Conservation (phyloP, 2,329 filamentous ascomycete genomes). For the Hypoxylon sp. region DNA sequence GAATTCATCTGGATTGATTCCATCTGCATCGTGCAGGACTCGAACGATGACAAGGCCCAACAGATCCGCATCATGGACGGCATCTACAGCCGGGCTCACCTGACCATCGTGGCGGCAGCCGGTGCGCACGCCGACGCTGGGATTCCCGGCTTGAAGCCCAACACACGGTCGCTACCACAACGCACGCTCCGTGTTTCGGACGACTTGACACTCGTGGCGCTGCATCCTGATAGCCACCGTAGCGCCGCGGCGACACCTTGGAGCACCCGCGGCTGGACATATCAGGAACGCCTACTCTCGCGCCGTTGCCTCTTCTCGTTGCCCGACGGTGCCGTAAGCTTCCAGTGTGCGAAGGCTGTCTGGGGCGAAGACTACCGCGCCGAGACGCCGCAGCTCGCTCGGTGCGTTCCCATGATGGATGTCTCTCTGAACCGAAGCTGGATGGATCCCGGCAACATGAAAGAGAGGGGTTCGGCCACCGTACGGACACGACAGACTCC, state of each 20-base stretch:
- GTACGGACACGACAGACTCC: not conserved
- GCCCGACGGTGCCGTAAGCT: constrained; percentile 19
- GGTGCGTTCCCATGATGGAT: constrained; percentile 20
- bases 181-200: constrained; percentile 6
- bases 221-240: constrained; percentile 1
- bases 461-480: not conserved
- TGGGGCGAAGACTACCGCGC: constrained; percentile 26
- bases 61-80: constrained; percentile 38
- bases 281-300: constrained; percentile 42
- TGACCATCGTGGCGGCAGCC: constrained; percentile 23
- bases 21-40: constrained; percentile 46
- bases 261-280: constrained; percentile 41
- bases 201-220: constrained; percentile 19
- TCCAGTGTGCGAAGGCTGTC: constrained; percentile 12
- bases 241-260: constrained; percentile 20
- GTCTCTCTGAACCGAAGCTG: constrained; percentile 19
- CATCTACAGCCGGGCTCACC: constrained; percentile 39
- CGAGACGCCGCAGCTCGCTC: constrained; percentile 1
- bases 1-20: constrained; percentile 46
- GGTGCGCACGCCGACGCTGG: constrained; percentile 14
- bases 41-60: constrained; percentile 32
- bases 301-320: constrained; percentile 37
- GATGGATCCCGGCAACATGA: constrained; percentile 7
- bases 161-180: constrained; percentile 2
- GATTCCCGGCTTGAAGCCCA: constrained; percentile 1